Evolutionary conservation across 2,329 filamentous ascomycete species (phyloP).

Genomic region (Penicillium sp.): DNA sequence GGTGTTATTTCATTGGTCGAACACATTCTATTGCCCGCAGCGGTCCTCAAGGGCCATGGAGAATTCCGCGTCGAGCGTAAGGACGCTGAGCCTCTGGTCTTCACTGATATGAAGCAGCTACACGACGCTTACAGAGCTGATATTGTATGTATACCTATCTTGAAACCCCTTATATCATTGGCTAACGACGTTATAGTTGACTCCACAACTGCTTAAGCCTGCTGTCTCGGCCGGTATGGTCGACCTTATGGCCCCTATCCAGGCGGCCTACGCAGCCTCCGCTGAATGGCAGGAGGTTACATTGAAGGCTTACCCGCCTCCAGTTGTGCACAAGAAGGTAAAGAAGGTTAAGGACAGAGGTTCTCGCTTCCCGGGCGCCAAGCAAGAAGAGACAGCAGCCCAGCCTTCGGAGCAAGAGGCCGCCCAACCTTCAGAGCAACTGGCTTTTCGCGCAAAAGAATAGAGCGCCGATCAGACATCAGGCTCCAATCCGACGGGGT

Average conservation of each 20-base stretch:
- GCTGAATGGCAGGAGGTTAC: slow-evolving; percentile 78
- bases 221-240: slow-evolving; percentile 72
- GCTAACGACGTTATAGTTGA: slow-evolving; percentile 52
- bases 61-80: slow-evolving; percentile 66
- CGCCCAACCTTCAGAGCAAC: not conserved
- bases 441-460: no score
- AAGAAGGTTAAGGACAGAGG: slow-evolving; percentile 76
- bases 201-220: slow-evolving; percentile 84
- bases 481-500: no score
- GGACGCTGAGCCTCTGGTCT: slow-evolving; percentile 72
- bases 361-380: slow-evolving; percentile 47
- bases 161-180: not conserved
- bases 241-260: slow-evolving; percentile 73
- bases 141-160: slow-evolving; percentile 52
- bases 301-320: slow-evolving; percentile 76
- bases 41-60: slow-evolving; percentile 42
- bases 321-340: slow-evolving; percentile 63
- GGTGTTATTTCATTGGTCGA: slow-evolving; percentile 84
- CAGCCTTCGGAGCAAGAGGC: not conserved
- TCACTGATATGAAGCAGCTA: slow-evolving; percentile 71
- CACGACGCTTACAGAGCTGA: slow-evolving; percentile 79
- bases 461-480: no score
- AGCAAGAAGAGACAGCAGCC: not conserved
- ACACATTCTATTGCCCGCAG: slow-evolving; percentile 75
- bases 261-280: slow-evolving; percentile 65